A percentile compares a stretch with the other conserved stretches of the same genome.
phyloP scores from a whole-genome alignment of 2,329 filamentous ascomycete genomes.

The Pseudohalonectria lignicola region DNA sequence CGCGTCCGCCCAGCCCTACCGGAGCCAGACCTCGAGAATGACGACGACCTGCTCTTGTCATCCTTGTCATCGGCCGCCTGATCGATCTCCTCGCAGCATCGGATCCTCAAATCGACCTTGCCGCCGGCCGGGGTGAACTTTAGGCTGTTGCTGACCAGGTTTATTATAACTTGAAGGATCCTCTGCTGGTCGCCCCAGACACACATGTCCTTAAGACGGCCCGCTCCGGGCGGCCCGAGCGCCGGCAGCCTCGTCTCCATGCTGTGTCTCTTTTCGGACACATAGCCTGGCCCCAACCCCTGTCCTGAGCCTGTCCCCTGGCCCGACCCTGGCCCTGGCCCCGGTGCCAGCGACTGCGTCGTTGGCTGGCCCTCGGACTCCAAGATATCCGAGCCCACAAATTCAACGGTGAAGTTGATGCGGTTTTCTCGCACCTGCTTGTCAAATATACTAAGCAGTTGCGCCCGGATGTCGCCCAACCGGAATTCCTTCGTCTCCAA shows the following conservation, averaged over 20 bases:
- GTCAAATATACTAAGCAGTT: slow-evolving; percentile 78
- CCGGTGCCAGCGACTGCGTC: too few relatives aligned
- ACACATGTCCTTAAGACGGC: slow-evolving; percentile 71
- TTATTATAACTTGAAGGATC: slow-evolving; percentile 88
- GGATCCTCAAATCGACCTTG: slow-evolving; percentile 64
- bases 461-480: slow-evolving; percentile 71
- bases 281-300: too few relatives aligned
- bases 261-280: slow-evolving; percentile 15
- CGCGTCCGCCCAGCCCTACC: slow-evolving; percentile 28
- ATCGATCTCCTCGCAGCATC: slow-evolving; percentile 55
- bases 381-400: slow-evolving; percentile 34
- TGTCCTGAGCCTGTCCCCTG: too few relatives aligned
- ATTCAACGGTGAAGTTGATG: slow-evolving; percentile 64
- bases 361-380: slow-evolving; percentile 18
- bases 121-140: slow-evolving; percentile 80
- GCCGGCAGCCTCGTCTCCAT: slow-evolving; percentile 36
- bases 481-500: slow-evolving; percentile 81
- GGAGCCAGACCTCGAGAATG: slow-evolving; percentile 34
- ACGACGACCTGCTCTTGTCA: slow-evolving; percentile 40
- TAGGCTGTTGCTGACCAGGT: slow-evolving; percentile 80
- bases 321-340: too few relatives aligned
- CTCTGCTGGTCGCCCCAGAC: slow-evolving; percentile 89
- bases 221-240: slow-evolving; percentile 53
- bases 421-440: slow-evolving; percentile 75
- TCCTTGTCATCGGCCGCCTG: slow-evolving; percentile 11